Conservation (phyloP, 805 yeast genomes). For the Wickerhamiella hasegawae region DNA sequence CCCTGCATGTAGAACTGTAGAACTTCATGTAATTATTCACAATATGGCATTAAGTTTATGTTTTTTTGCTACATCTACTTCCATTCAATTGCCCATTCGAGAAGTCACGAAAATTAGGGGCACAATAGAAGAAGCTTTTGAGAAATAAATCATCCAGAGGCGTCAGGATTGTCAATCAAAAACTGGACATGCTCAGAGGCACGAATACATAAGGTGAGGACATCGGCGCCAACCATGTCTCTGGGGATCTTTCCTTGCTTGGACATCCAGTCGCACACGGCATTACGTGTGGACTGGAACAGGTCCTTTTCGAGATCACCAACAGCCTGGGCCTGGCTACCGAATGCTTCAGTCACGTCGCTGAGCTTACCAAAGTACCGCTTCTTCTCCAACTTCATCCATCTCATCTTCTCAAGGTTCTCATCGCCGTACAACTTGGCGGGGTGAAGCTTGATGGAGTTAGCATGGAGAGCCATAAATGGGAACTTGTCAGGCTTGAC, state of each 20-base stretch:
- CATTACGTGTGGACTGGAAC: neutral
- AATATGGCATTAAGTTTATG: too few relatives aligned
- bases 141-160: too few relatives aligned
- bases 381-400: neutral
- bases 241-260: neutral
- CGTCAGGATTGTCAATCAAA: neutral
- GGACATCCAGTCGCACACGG: conserved; percentile 2
- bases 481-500: neutral
- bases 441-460: conserved; percentile 1
- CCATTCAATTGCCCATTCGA: too few relatives aligned
- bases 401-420: neutral
- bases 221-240: neutral
- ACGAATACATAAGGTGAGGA: neutral
- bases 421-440: neutral
- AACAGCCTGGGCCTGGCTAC: neutral
- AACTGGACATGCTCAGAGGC: neutral
- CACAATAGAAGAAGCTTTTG: too few relatives aligned
- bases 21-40: too few relatives aligned
- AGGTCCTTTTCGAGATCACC: neutral
- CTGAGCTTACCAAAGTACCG: neutral
- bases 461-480: neutral
- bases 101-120: too few relatives aligned
- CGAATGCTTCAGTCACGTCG: neutral
- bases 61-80: too few relatives aligned
- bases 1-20: neutral